Conservation (phyloP, 768 basidiomycete genomes). For the Zangia roseola region DNA sequence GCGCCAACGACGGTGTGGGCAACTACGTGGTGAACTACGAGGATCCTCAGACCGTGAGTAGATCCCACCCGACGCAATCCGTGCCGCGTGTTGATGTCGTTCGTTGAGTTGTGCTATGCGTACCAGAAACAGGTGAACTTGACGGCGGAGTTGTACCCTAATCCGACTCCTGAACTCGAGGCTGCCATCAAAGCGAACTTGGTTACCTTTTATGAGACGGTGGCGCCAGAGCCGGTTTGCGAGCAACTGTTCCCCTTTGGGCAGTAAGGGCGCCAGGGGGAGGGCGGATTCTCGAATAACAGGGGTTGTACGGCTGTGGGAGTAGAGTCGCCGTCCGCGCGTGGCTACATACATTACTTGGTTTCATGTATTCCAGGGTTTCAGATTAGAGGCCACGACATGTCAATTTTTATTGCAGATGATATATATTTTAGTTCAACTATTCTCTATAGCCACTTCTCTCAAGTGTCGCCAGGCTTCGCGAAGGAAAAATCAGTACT, state of each 20-base stretch:
- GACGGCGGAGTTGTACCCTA: conserved; percentile 19
- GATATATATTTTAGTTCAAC: too few species aligned
- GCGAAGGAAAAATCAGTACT: too few species aligned
- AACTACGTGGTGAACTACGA: conserved; percentile 13
- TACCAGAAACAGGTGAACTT: conserved; percentile 21
- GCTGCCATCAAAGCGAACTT: conserved; percentile 23
- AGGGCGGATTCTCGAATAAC: too few species aligned
- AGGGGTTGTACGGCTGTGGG: too few species aligned
- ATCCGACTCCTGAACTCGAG: conserved; percentile 19
- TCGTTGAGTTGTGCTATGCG: conserved; percentile 17
- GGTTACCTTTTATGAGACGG: conserved; percentile 10
- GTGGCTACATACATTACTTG: too few species aligned
- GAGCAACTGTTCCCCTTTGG: conserved; percentile 18
- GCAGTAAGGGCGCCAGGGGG: conserved; percentile 5
- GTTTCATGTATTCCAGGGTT: too few species aligned
- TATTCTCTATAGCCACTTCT: too few species aligned
- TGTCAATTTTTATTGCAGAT: too few species aligned
- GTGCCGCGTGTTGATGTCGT: background rate
- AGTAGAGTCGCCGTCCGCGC: too few species aligned
- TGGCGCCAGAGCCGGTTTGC: conserved; percentile 13
- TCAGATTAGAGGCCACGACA: too few species aligned
- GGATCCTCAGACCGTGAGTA: conserved; percentile 16
- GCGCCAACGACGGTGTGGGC: conserved; percentile 16
- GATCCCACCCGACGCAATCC: background rate
- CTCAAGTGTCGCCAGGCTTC: too few species aligned